Evolutionary conservation across 108 stramenopile genomes (phyloP), one percentile per base, ranked within the genome.

Genomic region (Nitzschia sp.): DNA sequence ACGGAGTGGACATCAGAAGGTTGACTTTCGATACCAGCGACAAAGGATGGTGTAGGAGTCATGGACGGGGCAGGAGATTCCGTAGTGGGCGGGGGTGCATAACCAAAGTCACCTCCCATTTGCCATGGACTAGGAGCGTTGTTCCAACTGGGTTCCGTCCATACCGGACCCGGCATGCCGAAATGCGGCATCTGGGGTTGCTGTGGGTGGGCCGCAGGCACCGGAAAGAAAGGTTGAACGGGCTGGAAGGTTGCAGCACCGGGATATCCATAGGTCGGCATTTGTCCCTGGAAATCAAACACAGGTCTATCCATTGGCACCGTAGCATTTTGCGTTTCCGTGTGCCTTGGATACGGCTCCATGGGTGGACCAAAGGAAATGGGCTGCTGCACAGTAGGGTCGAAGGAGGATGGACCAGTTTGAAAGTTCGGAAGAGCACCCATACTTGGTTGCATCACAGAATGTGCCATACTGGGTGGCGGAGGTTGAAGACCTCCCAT

Each of bases 41-140:
- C 62, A 59, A 59, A 70, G 20, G 60, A 34, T 0, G 39, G 70
- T 25, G 60, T 70, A 19, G 70, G 60, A 0, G 60, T 62, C 61
- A 62, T 62, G 26, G 41, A 59, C 21, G 62, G 50, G 10, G 17
- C 70, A 24, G 71, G 42, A 3, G 71, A 57, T 17, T 72, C 71
- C 15, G 53, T 0, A 34, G 62, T 37, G 19, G 52, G 51, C 46
- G 62, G 71, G 3, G 43, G 22, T 22, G 3, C 61, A 62, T 43
- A 62, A 19, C 6, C 61, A 62, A 43, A 62, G 19, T 62, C 61
- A 1, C 29, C 29, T 38, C 61, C 61, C 41, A 62, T 24, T 8
- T 41, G 61, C 61, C 61, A 62, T 3, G 40, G 39, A 14, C 51
- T 17, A 37, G 29, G 37, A 1, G 50, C 22, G 6, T 7, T 51